Evolutionary conservation across 257 asterid genomes (phyloP).

Genomic region (Dorcoceras hygrometricum): DNA sequence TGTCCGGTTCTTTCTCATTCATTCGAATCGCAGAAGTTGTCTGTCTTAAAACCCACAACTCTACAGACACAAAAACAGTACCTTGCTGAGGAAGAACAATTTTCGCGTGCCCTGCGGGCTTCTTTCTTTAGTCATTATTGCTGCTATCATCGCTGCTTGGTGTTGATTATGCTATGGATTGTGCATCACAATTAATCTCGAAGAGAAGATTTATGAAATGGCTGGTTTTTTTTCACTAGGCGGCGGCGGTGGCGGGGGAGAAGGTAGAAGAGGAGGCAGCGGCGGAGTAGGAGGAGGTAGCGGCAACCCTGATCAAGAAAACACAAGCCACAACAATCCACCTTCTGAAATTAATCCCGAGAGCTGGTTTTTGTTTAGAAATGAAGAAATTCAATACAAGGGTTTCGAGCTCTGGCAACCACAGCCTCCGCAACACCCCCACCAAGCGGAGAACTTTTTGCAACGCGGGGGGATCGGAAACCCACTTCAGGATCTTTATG

Average conservation of each 20-base stretch:
- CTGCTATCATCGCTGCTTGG: not conserved
- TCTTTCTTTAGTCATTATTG: slow-evolving; percentile 38
- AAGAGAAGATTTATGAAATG: slow-evolving; percentile 42
- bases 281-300: slow-evolving; percentile 11
- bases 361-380: slow-evolving; percentile 69
- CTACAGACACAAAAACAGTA: slow-evolving; percentile 30
- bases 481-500: slow-evolving; percentile 64
- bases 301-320: slow-evolving; percentile 35
- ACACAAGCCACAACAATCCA: slow-evolving; percentile 32
- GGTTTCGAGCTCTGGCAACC: slow-evolving; percentile 84
- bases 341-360: slow-evolving; percentile 49
- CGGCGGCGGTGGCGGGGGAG: slow-evolving; percentile 31
- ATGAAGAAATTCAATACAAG: slow-evolving; percentile 54
- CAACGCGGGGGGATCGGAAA: slow-evolving; percentile 29
- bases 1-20: slow-evolving; percentile 28
- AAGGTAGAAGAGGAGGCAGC: slow-evolving; percentile 7
- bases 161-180: slow-evolving; percentile 36
- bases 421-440: slow-evolving; percentile 29
- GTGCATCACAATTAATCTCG: slow-evolving; percentile 39
- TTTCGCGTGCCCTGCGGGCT: slow-evolving; percentile 25
- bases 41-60: slow-evolving; percentile 38
- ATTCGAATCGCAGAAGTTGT: slow-evolving; percentile 30
- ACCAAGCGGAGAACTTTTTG: slow-evolving; percentile 34
- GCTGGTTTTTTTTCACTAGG: slow-evolving; percentile 89
- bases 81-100: slow-evolving; percentile 21